Base-by-base conservation (phyloP, 345 rosid species). In the Eutrema japonicum region DNA sequence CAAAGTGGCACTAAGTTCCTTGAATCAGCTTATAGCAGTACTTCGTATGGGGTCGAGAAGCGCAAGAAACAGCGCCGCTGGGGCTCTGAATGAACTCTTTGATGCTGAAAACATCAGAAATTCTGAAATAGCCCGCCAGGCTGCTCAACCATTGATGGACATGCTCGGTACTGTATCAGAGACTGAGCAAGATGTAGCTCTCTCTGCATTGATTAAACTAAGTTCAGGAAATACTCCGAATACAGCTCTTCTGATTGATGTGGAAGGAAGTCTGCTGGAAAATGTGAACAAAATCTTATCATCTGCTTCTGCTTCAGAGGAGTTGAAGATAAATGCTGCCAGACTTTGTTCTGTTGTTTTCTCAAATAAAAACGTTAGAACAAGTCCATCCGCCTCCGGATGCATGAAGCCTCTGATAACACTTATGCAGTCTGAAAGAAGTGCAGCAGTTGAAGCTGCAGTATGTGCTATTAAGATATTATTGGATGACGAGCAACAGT, bases 1-100 rank as follows among this genome's bases (percentile, higher is more conserved):
- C 72, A 90, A 86, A 72, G 83, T 87, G 61, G 85, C 92, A 9
- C 70, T 88, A 61, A 86, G 88, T 79, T 86, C 93, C 50, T 72
- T 89, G 85, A 89, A 81, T 74, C 98, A 93, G 79, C 93, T 93
- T 14, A 74, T 86, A n/a, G 98, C 96, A 32, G 97, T 93, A 71
- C 75, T 93, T 61, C 96, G 83, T 42, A 77, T 90, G 66, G 93
- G 98, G 40, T 86, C 91, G 38, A 87, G 90, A 72, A 79, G 76
- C 71, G 88, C 98, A 62, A 85, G 98, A 78, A 81, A 83, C 58
- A 93, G 93, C 63, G 89, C 96, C 63, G 89, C 93, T 46, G 85
- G 87, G 82, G 97, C 98, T 35, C 85, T 93, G 49, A 80, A 82
- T 73, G 86, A 89, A 73, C 90, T 90, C 43, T 93, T 90, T 74